These are phyloP conservation scores for Capsella bursapastoris DNA, from an alignment of 345 rosid genomes.

Conservation along the genomic window DNA sequence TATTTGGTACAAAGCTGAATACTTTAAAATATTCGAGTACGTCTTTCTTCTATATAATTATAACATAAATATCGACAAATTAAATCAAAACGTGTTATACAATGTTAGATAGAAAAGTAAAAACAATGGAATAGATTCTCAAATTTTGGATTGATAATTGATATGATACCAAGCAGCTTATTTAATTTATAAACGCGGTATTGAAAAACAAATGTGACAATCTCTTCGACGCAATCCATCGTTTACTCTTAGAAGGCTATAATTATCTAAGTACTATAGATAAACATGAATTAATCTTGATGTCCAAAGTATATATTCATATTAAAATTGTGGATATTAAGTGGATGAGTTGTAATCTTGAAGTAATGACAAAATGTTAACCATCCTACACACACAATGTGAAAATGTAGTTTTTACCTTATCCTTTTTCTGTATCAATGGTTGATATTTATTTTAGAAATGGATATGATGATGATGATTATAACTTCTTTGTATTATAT, in stretches of 20 bases:
- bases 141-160: too few species aligned
- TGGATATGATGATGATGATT: background rate
- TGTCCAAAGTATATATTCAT: background rate
- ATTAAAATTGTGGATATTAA: background rate
- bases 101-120: too few species aligned
- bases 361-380: background rate
- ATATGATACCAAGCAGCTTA: too few species aligned
- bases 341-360: constrained; percentile 2
- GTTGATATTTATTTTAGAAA: background rate
- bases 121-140: too few species aligned
- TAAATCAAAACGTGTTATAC: too few species aligned
- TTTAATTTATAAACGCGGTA: too few species aligned
- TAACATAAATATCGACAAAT: too few species aligned
- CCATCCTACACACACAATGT: background rate
- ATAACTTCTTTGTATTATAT: background rate
- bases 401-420: background rate
- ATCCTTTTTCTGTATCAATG: background rate
- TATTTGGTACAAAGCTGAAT: constrained; percentile 29
- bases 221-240: too few species aligned
- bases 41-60: background rate
- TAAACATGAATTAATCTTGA: background rate
- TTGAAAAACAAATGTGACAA: too few species aligned
- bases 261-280: background rate
- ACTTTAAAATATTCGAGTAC: constrained; percentile 30
- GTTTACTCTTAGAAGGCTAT: background rate